Evolutionary conservation across 768 basidiomycete species (phyloP).

Genomic region (Solioccasus polychromus): DNA sequence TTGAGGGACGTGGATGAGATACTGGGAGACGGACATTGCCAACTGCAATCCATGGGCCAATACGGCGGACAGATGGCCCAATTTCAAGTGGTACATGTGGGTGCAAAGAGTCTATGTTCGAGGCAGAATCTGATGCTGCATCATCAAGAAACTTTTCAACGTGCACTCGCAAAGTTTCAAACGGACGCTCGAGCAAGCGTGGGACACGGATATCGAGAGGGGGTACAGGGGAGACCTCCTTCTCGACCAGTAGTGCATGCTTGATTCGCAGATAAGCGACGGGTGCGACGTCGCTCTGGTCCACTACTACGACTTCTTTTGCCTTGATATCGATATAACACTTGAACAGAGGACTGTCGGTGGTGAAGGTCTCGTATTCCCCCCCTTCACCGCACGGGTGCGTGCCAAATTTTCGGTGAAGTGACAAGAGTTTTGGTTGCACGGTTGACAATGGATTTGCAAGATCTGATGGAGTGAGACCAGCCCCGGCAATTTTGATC

Average conservation of each 20-base stretch:
- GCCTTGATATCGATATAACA: constrained; percentile 65
- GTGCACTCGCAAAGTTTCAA: constrained; percentile 9
- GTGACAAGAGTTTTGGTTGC: constrained; percentile 63
- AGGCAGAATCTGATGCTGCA: not conserved
- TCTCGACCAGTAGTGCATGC: constrained; percentile 58
- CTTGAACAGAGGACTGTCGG: constrained; percentile 89
- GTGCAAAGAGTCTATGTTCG: not conserved
- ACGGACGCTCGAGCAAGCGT: constrained; percentile 42
- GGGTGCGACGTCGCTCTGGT: constrained; percentile 79
- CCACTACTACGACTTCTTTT: constrained; percentile 71
- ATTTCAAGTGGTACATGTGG: not conserved
- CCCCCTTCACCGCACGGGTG: constrained; percentile 98
- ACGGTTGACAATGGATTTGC: constrained; percentile 74
- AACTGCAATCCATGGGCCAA: constrained; percentile 69
- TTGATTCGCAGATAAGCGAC: constrained; percentile 90
- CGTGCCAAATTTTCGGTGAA: constrained; percentile 80
- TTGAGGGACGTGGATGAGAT: constrained; percentile 45
- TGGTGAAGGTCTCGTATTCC: constrained; percentile 93
- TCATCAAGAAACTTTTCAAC: constrained; percentile 13
- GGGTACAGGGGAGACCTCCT: constrained; percentile 28
- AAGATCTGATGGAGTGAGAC: constrained; percentile 73
- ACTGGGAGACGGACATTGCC: constrained; percentile 45
- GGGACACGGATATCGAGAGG: constrained; percentile 39
- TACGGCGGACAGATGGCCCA: constrained; percentile 20
- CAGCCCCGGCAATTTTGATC: constrained; percentile 96